These are phyloP conservation scores for Phytophthora cajani DNA, from an alignment of 352 stramenopile species.

Conservation along the genomic window DNA sequence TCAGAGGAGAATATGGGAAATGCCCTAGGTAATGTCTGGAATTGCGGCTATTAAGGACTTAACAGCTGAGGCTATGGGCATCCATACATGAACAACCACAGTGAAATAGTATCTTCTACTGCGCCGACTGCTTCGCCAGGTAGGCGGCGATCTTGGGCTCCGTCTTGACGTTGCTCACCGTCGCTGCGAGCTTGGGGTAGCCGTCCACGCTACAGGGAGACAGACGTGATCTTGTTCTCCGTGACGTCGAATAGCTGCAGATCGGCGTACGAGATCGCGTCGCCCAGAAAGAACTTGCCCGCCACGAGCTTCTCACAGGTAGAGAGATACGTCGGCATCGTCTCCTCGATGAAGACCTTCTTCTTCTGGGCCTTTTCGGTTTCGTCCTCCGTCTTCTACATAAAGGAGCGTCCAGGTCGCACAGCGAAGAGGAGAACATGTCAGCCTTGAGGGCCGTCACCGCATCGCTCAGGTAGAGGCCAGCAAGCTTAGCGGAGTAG, in stretches of 20 bases:
- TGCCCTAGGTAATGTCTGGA: too few relatives aligned
- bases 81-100: too few relatives aligned
- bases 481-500: conserved; percentile 50
- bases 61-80: too few relatives aligned
- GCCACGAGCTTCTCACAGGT: conserved; percentile 52
- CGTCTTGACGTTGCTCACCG: conserved; percentile 18
- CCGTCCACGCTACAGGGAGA: conserved; percentile 19
- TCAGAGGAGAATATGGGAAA: too few relatives aligned
- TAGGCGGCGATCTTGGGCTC: too few relatives aligned
- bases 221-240: conserved; percentile 33
- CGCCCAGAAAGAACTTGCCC: conserved; percentile 61
- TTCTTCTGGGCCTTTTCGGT: conserved; percentile 46
- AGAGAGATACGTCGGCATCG: conserved; percentile 40
- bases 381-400: conserved; percentile 44
- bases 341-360: conserved; percentile 48
- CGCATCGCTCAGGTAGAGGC: conserved; percentile 38
- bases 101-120: too few relatives aligned
- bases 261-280: conserved; percentile 47
- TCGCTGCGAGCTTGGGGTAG: conserved; percentile 51
- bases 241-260: conserved; percentile 54
- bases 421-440: conserved; percentile 33
- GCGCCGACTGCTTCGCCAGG: too few relatives aligned
- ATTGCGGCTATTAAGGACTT: too few relatives aligned
- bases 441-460: conserved; percentile 40
- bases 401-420: conserved; percentile 28